phyloP scores from a whole-genome alignment of 805 yeast genomes.

The Candida lessepsii region DNA sequence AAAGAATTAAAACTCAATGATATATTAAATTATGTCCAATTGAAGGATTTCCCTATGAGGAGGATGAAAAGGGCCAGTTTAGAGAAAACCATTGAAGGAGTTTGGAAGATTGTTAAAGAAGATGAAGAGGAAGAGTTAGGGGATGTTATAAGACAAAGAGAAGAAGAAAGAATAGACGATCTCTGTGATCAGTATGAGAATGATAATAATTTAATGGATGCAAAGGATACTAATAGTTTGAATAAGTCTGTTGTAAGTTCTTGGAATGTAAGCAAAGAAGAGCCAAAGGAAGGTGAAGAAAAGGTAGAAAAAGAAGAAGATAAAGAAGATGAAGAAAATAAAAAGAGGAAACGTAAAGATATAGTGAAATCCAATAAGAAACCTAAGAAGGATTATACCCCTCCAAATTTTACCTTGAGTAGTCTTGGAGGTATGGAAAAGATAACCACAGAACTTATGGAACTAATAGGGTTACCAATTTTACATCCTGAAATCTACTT shows the following conservation, averaged over 20 bases:
- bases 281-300: neutral
- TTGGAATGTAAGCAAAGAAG: slow-evolving; percentile 48
- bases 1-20: slow-evolving; percentile 53
- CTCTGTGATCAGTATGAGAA: slow-evolving; percentile 39
- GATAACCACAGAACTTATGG: slow-evolving; percentile 83
- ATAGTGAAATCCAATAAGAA: slow-evolving; percentile 27
- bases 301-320: neutral
- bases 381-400: slow-evolving; percentile 53
- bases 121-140: slow-evolving; percentile 63
- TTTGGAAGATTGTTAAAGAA: slow-evolving; percentile 50
- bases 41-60: slow-evolving; percentile 62
- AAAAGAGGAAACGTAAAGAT: slow-evolving; percentile 54
- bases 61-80: slow-evolving; percentile 66
- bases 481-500: slow-evolving; percentile 88
- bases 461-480: slow-evolving; percentile 87
- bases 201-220: slow-evolving; percentile 58
- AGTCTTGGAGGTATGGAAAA: slow-evolving; percentile 88
- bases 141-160: slow-evolving; percentile 21
- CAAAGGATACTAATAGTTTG: slow-evolving; percentile 61
- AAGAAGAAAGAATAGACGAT: slow-evolving; percentile 27
- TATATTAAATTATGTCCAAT: slow-evolving; percentile 57
- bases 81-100: slow-evolving; percentile 62
- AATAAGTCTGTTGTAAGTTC: slow-evolving; percentile 73
- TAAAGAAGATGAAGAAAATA: slow-evolving; percentile 17
- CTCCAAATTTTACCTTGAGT: slow-evolving; percentile 65